Conservation (phyloP, 2,329 filamentous ascomycete genomes). For the Leptographium galeiforme region DNA sequence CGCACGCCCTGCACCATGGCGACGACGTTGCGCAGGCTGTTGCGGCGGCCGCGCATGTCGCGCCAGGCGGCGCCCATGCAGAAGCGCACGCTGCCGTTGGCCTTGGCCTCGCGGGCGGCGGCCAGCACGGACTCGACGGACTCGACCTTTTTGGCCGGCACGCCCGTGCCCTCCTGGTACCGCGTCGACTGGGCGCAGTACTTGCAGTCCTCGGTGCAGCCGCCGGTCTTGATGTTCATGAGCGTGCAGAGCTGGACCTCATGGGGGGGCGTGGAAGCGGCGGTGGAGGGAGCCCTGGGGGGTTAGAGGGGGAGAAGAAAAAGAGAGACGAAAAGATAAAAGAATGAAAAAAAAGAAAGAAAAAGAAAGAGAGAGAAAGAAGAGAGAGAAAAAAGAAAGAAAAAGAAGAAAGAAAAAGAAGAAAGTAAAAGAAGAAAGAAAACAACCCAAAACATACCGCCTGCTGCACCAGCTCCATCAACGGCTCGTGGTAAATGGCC, state of each 20-base stretch:
- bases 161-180: conserved; percentile 61
- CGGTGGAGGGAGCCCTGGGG: conserved; percentile 61
- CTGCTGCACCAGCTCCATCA: conserved; percentile 66
- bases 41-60: conserved; percentile 85
- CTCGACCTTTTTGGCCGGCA: conserved; percentile 68
- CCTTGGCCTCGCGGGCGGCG: conserved; percentile 63
- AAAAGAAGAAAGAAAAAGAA: conserved; percentile 3
- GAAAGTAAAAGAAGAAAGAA: neutral
- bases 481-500: conserved; percentile 66
- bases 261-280: conserved; percentile 71
- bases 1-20: conserved; percentile 75
- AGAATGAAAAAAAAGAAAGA: conserved; percentile 3
- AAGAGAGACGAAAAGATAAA: neutral
- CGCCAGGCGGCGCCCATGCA: conserved; percentile 94
- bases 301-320: neutral
- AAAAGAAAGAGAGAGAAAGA: neutral
- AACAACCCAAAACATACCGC: conserved; percentile 37
- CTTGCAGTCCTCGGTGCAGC: conserved; percentile 82
- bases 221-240: conserved; percentile 94
- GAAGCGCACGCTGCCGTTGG: conserved; percentile 79
- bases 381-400: conserved; percentile 14
- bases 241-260: conserved; percentile 86
- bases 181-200: conserved; percentile 86
- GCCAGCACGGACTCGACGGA: conserved; percentile 69
- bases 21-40: conserved; percentile 68